Base-by-base conservation (phyloP, 1,284 basidiomycete genomes). In the Tranzscheliella williamsii region DNA sequence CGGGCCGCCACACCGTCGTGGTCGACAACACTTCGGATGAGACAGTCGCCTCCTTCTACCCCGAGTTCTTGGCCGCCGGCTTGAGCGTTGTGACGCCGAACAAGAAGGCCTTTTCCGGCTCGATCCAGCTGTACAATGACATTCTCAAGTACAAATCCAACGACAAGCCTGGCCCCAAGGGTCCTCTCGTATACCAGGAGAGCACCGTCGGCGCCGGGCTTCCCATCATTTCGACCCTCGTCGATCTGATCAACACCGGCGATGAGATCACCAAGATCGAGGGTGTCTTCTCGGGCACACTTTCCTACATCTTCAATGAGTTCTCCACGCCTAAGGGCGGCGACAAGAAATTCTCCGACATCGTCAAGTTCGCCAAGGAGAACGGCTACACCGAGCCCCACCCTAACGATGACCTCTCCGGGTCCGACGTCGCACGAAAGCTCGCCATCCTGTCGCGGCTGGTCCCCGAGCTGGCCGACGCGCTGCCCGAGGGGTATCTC, bases 251-350 rank as follows among this genome's bases (percentile, higher is more conserved):
- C 11, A 84, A 84, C 29, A 96, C 93, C 4, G 94, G 94, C 4
- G 95, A 98, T 78, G 87, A 90, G 73, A 80, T 84, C 41, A 76
- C 78, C 40, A 82, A 82, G 73, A 81, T 84, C 51, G 83, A 84
- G 71, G 83, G 83, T 24, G 90, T 94, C 31, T 87, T 94, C 79
- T 91, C 89, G 7, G 94, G 94, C 4, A 99, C 94, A 1, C 86
- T 99, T 82, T 91, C 88, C 76, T 99, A 98, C 82, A 97, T 99
- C 80, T 99, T 99, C 84, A 98, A 98, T 81, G 87, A 92, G 67
- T 99, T 92, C 44, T 70, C 67, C 21, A 71, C 72, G 4, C 62
- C 79, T 81, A 73, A 73, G 32, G 70, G 72, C 8, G 20, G 83
- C 81, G 35, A 62, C 24, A 67, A 73, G 42, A 81, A 80, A 68